These are phyloP conservation scores for Boehmeria nivea DNA, from an alignment of 306 rosid species.

Conservation along the genomic window DNA sequence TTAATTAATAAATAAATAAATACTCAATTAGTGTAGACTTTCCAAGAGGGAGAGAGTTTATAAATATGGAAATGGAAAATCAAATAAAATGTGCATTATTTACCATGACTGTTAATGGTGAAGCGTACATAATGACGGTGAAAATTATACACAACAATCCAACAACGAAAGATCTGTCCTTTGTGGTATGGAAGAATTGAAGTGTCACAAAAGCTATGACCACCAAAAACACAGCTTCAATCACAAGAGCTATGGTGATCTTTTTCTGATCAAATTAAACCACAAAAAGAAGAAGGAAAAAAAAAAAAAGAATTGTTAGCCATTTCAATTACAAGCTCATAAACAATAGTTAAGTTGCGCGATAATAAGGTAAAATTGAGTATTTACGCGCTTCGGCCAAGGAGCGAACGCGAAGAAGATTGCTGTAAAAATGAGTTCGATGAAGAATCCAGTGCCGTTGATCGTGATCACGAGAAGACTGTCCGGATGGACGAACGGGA, in stretches of 20 bases:
- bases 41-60: not conserved
- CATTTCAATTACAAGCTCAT: no score
- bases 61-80: not conserved
- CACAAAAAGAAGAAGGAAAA: no score
- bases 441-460: conserved; percentile 47
- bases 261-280: no score
- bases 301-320: no score
- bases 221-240: conserved; percentile 36
- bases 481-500: conserved; percentile 44
- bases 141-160: conserved; percentile 54
- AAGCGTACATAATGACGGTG: conserved; percentile 62
- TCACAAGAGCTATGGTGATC: conserved; percentile 28
- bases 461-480: conserved; percentile 65
- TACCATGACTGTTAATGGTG: conserved; percentile 92
- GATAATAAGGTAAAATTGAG: no score
- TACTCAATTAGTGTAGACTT: not conserved
- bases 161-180: conserved; percentile 27
- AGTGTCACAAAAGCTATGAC: conserved; percentile 23
- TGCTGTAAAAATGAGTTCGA: conserved; percentile 32
- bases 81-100: no score
- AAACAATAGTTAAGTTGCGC: no score
- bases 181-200: conserved; percentile 15
- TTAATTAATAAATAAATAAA: not conserved
- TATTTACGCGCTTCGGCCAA: conserved; percentile 40
- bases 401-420: conserved; percentile 43